Evolutionary conservation across 257 asterid species (phyloP), one percentile per base, ranked within the genome.

Genomic region (Lithospermum erythrorhizon): DNA sequence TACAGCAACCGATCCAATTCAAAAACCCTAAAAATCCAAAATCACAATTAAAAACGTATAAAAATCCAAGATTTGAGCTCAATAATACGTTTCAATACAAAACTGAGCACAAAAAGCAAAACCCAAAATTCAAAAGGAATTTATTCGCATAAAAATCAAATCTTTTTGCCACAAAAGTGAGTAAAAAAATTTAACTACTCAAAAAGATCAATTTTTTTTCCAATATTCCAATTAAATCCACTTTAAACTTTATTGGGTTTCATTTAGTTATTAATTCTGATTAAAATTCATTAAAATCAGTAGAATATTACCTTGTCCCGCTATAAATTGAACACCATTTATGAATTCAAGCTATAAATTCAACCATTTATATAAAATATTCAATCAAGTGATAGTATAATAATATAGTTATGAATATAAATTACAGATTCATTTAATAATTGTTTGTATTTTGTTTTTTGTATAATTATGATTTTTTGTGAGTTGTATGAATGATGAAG

Each of bases 251-350:
- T 27, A 3, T 5, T 2, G 32, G 45, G 32, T 6, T 45, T 37
- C 32, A 21, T 55, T 56, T 16, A 55, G 45, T 35, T 35, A 56
- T 27, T 25, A 27, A 27, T 0, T 27, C 6, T 3, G 32, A 1
- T 27, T 27, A 27, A 27, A 25, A 27, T 27, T 27, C 32, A 27
- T 27, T 27, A 27, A 27, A 27, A 27, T 27, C 32, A 27, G 32
- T 27, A 27, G 32, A 27, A 27, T 37, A 19, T 58, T 62, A 69
- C 67, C 64, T 73, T 64, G 67, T 59, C 32, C 69, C 69, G 23
- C 61, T 61, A 73, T 53, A 59, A 29, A 73, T 63, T 69, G 70
- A 68, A 67, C 68, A 68, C 27, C 69, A 66, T 73, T 73, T 24
- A 29, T 24, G 8, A 24, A 55, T 29, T 55, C 59, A 21, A n/a